These are phyloP conservation scores for Decorospora gaudefroyi DNA, from an alignment of 2,329 filamentous ascomycete species.

Conservation along the genomic window DNA sequence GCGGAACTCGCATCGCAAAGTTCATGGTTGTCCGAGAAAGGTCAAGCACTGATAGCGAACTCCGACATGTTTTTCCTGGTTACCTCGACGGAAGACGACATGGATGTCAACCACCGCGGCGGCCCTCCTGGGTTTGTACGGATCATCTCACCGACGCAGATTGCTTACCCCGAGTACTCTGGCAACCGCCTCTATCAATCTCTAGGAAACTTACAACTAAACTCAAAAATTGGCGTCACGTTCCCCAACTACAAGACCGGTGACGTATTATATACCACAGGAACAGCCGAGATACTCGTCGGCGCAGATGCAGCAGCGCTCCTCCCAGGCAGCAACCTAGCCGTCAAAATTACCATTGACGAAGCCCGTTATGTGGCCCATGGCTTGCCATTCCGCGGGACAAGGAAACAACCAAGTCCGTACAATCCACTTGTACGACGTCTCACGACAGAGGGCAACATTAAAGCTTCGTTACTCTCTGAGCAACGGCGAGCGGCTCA, in stretches of 20 bases:
- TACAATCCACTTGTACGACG: constrained; percentile 78
- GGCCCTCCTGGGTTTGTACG: constrained; percentile 75
- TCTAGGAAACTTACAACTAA: constrained; percentile 72
- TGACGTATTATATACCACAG: constrained; percentile 75
- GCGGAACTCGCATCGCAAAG: constrained; percentile 58
- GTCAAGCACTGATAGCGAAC: constrained; percentile 62
- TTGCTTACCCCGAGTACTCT: constrained; percentile 82
- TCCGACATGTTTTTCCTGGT: constrained; percentile 81
- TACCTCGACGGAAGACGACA: constrained; percentile 64
- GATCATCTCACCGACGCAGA: constrained; percentile 62
- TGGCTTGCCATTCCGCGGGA: constrained; percentile 71
- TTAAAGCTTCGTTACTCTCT: constrained; percentile 21
- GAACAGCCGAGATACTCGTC: constrained; percentile 67
- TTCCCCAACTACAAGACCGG: constrained; percentile 76
- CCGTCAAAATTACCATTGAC: constrained; percentile 67
- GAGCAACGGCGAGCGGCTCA: constrained; percentile 53
- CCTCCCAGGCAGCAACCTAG: constrained; percentile 72
- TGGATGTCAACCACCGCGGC: constrained; percentile 85
- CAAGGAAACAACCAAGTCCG: constrained; percentile 64
- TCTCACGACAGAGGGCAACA: constrained; percentile 62
- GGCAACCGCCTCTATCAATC: constrained; percentile 85
- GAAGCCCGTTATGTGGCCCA: constrained; percentile 65
- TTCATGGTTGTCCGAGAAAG: constrained; percentile 57
- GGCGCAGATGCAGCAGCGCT: constrained; percentile 64
- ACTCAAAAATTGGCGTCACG: constrained; percentile 69